These are phyloP conservation scores for Xylaria telfairii DNA, from an alignment of 495 filamentous ascomycete genomes.

Conservation along the genomic window DNA sequence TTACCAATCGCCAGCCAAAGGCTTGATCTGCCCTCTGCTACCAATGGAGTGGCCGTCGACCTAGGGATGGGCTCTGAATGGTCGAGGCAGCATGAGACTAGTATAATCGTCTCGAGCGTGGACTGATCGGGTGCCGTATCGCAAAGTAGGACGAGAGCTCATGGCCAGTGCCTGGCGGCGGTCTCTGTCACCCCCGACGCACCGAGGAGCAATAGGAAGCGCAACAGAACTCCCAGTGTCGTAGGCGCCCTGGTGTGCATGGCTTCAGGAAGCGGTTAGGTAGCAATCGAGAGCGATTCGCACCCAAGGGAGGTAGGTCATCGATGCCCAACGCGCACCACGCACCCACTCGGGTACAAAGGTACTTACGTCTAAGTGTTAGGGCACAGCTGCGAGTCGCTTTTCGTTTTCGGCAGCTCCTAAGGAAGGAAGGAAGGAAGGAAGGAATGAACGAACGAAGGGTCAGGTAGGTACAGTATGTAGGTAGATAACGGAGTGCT, in stretches of 20 bases:
- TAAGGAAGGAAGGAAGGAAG: no score
- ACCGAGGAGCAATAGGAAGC: slow-evolving; percentile 40
- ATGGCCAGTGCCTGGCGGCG: slow-evolving; percentile 34
- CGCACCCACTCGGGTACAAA: slow-evolving; percentile 29
- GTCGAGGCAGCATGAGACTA: slow-evolving; percentile 32
- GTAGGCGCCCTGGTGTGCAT: slow-evolving; percentile 32
- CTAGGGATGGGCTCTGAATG: slow-evolving; percentile 28
- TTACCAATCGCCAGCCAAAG: slow-evolving; percentile 28
- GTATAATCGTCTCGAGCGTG: slow-evolving; percentile 35
- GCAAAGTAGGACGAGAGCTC: slow-evolving; percentile 29
- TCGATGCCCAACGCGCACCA: slow-evolving; percentile 41
- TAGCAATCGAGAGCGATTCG: slow-evolving; percentile 42
- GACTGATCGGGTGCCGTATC: slow-evolving; percentile 39
- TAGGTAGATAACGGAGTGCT: slow-evolving; percentile 23
- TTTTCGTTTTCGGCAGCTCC: slow-evolving; percentile 20
- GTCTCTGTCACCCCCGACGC: slow-evolving; percentile 31
- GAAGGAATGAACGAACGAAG: no score
- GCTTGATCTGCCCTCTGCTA: slow-evolving; percentile 31
- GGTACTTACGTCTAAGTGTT: slow-evolving; percentile 12
- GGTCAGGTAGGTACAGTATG: no score
- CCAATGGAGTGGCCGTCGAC: slow-evolving; percentile 25
- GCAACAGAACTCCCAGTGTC: slow-evolving; percentile 30
- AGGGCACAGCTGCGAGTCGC: slow-evolving; percentile 21
- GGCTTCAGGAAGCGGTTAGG: slow-evolving; percentile 32
- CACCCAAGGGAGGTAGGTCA: slow-evolving; percentile 29